phyloP scores from a whole-genome alignment of 139 green algal species.

The Mychonastes homosphaera region DNA sequence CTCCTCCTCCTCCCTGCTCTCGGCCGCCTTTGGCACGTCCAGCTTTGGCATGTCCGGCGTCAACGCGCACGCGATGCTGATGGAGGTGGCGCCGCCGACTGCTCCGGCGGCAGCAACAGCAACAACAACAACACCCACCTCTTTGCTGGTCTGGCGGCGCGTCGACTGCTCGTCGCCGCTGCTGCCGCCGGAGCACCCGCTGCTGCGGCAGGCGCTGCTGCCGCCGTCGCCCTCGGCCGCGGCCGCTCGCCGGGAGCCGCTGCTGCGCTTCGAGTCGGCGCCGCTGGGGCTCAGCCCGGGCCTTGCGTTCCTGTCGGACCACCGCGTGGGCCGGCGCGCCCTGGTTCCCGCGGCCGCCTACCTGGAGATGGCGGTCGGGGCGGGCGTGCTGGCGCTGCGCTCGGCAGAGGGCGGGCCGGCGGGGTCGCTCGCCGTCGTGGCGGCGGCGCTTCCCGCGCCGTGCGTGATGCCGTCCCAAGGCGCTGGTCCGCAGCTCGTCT shows the following conservation, averaged over 20 bases:
- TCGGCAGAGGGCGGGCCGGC: background rate
- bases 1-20: background rate
- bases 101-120: background rate
- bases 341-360: conserved; percentile 32
- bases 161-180: conserved; percentile 9
- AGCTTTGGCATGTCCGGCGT: conserved; percentile 78
- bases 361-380: conserved; percentile 45
- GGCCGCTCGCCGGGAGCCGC: background rate
- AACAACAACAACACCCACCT: background rate
- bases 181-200: conserved; percentile 36
- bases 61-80: conserved; percentile 69
- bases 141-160: conserved; percentile 1
- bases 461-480: conserved; percentile 28
- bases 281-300: background rate
- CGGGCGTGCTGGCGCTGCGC: conserved; percentile 3
- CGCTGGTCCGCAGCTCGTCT: background rate
- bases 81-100: too few species aligned
- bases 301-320: conserved; percentile 33
- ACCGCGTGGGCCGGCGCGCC: conserved; percentile 22
- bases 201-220: conserved; percentile 23
- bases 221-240: too few species aligned
- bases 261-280: background rate
- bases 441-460: conserved; percentile 32
- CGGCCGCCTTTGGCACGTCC: conserved; percentile 45
- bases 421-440: conserved; percentile 12